Evolutionary conservation across 129 eudicot genomes (phyloP), one percentile per base, ranked within the genome.

Genomic region (Tagetes erecta): DNA sequence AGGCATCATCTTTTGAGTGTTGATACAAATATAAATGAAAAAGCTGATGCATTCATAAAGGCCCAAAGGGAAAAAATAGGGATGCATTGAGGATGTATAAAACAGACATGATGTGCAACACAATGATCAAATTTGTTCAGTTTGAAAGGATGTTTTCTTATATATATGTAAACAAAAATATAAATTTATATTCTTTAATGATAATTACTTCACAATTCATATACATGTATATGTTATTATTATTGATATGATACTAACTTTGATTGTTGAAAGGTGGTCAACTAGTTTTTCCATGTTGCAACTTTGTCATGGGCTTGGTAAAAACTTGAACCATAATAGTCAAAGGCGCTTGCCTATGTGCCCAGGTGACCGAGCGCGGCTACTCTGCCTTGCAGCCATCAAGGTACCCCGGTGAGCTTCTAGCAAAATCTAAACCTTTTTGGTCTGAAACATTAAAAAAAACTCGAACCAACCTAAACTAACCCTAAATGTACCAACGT

Each of bases 41-140:
- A 79, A 65, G 83, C 83, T 27, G 83, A 72, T 79, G 83, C 60
- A 6, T 79, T 79, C 59, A 79, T 79, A 79, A 79, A 74, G 69
- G 73, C 78, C 74, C 65, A 44, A 39, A 79, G 66, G 12, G 78
- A 79, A 72, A 74, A 78, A 60, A 79, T 78, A 71, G 65, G 41
- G 62, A 49, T 65, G 39, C 60, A 47, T 70, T 78, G 65, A 78
- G 65, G 57, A 47, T 65, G 74, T 20, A 20, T 20, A 20, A 55
- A 72, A 72, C 64, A 55, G n/a, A 30, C 35, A 5, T 65, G 74
- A 65, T 79, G 41, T 73, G 44, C 27, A 20, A 20, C 27, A 20
- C 72, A 47, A 35, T 41, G 12, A 64, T 72, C n/a, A 52, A 52
- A 73, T 34, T 64, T 55, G 49, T n/a, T 30, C 38, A 20, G 2